These are phyloP conservation scores for Isabelozyma gotoi DNA, from an alignment of 805 yeast genomes.

Conservation along the genomic window DNA sequence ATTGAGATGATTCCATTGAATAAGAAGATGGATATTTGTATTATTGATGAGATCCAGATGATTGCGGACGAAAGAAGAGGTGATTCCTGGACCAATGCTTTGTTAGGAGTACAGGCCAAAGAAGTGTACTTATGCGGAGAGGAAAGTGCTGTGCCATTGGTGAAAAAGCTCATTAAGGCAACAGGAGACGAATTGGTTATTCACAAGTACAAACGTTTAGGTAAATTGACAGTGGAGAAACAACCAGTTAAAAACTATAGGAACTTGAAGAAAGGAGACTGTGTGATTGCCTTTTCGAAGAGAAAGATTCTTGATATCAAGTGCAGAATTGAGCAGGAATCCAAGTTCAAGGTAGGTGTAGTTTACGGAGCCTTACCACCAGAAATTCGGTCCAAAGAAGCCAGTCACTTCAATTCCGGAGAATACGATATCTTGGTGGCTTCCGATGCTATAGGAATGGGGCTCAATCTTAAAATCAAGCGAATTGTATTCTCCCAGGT, in stretches of 20 bases:
- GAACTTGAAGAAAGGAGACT: conserved; percentile 70
- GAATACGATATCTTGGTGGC: conserved; percentile 84
- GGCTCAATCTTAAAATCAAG: conserved; percentile 80
- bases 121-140: conserved; percentile 96
- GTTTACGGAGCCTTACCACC: conserved; percentile 96
- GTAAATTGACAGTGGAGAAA: conserved; percentile 59
- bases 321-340: conserved; percentile 61
- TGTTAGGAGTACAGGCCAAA: conserved; percentile 80
- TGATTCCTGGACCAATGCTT: conserved; percentile 90
- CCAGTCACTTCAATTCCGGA: conserved; percentile 75
- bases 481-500: conserved; percentile 73
- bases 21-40: conserved; percentile 76
- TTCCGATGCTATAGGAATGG: conserved; percentile 98
- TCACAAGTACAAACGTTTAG: conserved; percentile 70
- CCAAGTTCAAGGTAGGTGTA: conserved; percentile 74
- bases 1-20: conserved; percentile 86
- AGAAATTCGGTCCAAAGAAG: conserved; percentile 86
- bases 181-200: conserved; percentile 85
- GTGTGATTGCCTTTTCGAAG: conserved; percentile 85
- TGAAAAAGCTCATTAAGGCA: conserved; percentile 54
- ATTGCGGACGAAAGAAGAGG: conserved; percentile 79
- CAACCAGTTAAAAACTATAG: conserved; percentile 28
- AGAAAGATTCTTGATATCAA: conserved; percentile 67
- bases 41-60: conserved; percentile 97
- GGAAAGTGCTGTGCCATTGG: conserved; percentile 71